Base-by-base conservation (phyloP, 495 filamentous ascomycete genomes). In the Podospora tetraspora region DNA sequence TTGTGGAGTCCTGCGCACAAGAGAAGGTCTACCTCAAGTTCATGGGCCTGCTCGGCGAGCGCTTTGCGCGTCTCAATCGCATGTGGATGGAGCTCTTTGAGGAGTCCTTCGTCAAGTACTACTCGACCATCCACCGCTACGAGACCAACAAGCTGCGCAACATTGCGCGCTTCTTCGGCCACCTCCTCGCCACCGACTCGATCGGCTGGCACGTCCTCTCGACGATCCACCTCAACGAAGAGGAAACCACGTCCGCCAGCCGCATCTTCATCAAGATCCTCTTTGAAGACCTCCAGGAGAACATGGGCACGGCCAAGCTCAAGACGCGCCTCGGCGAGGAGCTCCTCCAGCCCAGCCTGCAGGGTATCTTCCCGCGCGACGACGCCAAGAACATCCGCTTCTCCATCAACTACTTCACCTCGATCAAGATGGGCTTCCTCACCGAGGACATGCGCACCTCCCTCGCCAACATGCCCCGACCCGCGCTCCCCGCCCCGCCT, bases 331-430 rank as follows among this genome's bases (percentile, higher is more conserved):
- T 97, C 71, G 88, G 85, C 73, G 92, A 97, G 70, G 89, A 93
- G 16, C 83, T 88, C 32, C 83, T 97, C 16, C 89, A 89, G 65
- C 87, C 92, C 60, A 91, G 87, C 73, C 89, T 96, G 68, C 85
- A 90, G 30, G 94, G 96, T 62, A 80, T 99, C 10, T 99, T 99
- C 85, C 96, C 95, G 0, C 88, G 79, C 37, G 92, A 97, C 74
- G 92, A 94, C 73, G 88, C 92, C 9, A 87, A 90, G 66, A 92
- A 97, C 78, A 94, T 92, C 16, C 89, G 95, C 58, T 99, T 99
- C 83, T 92, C 94, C 22, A 96, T 98, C 87, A 99, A 99, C 78
- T 99, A 96, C 81, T 98, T 98, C 78, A 99, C 95, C 9, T 92
- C 91, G 71, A 94, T 99, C 76, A 92, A 93, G 68, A 93, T 99